Evolutionary conservation across 768 basidiomycete species (phyloP), one percentile per base, ranked within the genome.

Genomic region (Psilocybe cyanescens): DNA sequence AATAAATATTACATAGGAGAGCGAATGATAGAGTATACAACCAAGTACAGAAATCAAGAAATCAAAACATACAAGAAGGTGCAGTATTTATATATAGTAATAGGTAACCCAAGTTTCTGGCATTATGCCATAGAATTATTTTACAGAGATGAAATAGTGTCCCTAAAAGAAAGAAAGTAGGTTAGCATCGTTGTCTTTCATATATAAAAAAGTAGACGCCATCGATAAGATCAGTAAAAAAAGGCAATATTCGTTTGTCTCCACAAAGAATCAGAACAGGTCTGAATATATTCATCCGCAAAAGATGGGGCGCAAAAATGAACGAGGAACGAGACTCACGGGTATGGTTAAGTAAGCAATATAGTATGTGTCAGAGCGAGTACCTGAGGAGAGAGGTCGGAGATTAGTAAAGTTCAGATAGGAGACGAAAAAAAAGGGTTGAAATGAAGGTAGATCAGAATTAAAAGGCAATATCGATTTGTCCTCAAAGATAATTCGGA

Each of bases 201-300:
- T 29, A 12, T 29, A 3, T 9, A 24, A 8, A 35, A 17, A 3
- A 24, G 37, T 12, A 44, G 46, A 16, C 29, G 39, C 33, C 44
- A 58, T 62, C 47, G 41, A 66, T 41, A 65, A 63, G 59, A 67
- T 80, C 75, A 78, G 76, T 70, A 72, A 70, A 66, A 66, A 76
- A 75, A 84, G 81, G 84, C 83, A 85, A 86, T 85, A 79, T 74
- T 70, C 61, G 64, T 72, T 82, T 82, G 68, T 86, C 85, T 81
- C 80, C 82, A 85, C 74, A 78, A 64, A 75, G 72, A 67, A 70
- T 82, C 85, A 83, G 86, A 86, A 87, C 85, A 87, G 86, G 86
- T 88, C 86, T 87, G 85, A 86, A 76, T 59, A 63, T 53, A 61
- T 74, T 76, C 83, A 83, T 85, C 85, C 68, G 72, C 60, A 62